phyloP scores from a whole-genome alignment of 1,284 basidiomycete species.

The Puccinia hordei region DNA sequence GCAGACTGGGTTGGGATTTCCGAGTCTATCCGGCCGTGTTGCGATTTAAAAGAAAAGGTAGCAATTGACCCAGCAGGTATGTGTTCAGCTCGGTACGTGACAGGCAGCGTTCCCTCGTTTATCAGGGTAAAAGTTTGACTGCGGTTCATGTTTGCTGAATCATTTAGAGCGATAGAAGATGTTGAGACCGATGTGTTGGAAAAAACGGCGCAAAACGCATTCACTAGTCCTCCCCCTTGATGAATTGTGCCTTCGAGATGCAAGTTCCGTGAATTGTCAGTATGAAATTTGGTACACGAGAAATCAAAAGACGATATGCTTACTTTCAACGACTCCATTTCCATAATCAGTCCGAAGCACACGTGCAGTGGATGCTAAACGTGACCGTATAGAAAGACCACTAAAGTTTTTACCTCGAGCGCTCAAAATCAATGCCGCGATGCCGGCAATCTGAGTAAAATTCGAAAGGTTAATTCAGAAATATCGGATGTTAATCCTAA shows the following conservation, averaged over 20 bases:
- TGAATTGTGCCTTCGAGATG: conserved; percentile 28
- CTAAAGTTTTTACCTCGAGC: conserved; percentile 29
- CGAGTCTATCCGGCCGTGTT: conserved; percentile 20
- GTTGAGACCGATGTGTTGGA: conserved; percentile 43
- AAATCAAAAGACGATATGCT: background rate
- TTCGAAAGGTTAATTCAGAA: background rate
- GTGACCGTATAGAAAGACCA: conserved; percentile 32
- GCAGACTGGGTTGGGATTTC: background rate
- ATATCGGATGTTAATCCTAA: background rate
- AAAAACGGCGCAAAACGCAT: conserved; percentile 50
- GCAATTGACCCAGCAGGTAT: conserved; percentile 27
- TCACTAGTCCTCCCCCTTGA: conserved; percentile 50
- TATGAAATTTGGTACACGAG: background rate
- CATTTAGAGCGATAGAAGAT: conserved; percentile 34
- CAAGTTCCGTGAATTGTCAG: background rate
- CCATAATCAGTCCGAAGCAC: conserved; percentile 7
- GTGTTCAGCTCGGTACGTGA: conserved; percentile 34
- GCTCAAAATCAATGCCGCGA: conserved; percentile 36
- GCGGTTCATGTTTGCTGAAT: conserved; percentile 21
- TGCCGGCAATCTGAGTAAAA: conserved; percentile 31
- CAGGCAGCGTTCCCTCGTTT: conserved; percentile 21
- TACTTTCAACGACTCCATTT: conserved; percentile 30
- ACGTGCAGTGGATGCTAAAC: conserved; percentile 28
- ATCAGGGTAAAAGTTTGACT: conserved; percentile 23
- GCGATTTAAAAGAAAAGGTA: conserved; percentile 22